Base-by-base conservation (phyloP, 129 eudicot species). In the Escallonia herrerae region DNA sequence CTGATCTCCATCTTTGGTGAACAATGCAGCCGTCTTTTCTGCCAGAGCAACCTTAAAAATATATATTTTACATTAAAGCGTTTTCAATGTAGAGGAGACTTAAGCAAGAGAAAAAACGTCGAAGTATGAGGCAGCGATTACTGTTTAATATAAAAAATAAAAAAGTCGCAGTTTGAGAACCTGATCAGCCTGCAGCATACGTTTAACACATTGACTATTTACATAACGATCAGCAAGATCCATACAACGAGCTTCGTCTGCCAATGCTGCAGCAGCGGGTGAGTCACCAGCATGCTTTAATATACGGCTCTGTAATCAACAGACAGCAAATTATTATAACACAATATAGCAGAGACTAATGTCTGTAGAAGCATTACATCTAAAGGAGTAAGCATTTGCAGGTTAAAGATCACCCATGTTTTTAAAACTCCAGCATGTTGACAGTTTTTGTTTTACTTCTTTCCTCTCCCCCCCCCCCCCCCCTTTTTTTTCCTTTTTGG, bases 171-270 rank as follows among this genome's bases (percentile, higher is more conserved):
- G 60, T 15, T 50, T 44, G 2, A 56, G 22, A 40, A 84, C 96
- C 95, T 94, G 95, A 79, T 94, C 99, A 57, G 99, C 99, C 72
- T 94, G 97, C 73, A 94, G 76, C 99, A 94, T 86, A 56, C 99
- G 87, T 72, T 94, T 94, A 64, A 94, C 97, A 63, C 97, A 94
- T 58, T 84, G 84, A 79, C 99, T 94, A 66, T 94, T 94, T 63
- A 90, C 80, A 58, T 90, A 94, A 65, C 99, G 99, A 75, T 94
- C 99, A 41, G 99, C 97, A 72, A 94, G 97, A 89, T 94, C 99
- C 99, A 94, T 86, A 71, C 95, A 82, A 69, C 99, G 81, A 67
- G 97, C 97, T 75, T 94, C 99, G 78, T 94, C 99, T 63, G 99
- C 99, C 77, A 94, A 80, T 58, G 95, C 83, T 78, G 99, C 97